Base-by-base conservation (phyloP, 2,329 filamentous ascomycete species). In the Aspergillus sp. region DNA sequence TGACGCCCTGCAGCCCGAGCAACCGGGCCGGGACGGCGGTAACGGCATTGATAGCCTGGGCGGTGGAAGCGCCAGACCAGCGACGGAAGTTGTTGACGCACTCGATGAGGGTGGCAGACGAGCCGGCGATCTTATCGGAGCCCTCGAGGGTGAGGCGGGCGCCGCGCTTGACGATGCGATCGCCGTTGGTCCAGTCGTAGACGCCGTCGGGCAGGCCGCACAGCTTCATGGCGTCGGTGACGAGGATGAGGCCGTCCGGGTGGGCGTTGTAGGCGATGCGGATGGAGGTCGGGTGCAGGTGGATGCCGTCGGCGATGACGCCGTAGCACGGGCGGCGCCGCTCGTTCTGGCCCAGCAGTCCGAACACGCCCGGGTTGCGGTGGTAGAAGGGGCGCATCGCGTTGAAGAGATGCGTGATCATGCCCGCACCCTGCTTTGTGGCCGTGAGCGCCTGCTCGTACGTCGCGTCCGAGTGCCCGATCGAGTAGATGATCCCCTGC, bases 361-460 rank as follows among this genome's bases (percentile, higher is more conserved):
- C 92, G 68, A 96, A 96, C 62, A 96, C 85, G 34, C 91, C 91
- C 0, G 92, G 91, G 71, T 96, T 91, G 53, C 92, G 88, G 77
- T 97, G 91, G 70, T 94, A 89, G 47, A 96, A 83, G 13, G 91
- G 91, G 1, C 86, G 82, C 91, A 96, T 96, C 21, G 91, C 91
- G 69, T 96, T 96, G 82, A 96, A 96, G 1, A 96, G 80, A 66
- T 96, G 91, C 0, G 91, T 96, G 60, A 96, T 88, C 89, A 95
- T 96, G 45, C 83, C 88, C 2, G 89, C 89, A 47, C 91, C 91
- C 5, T 85, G 80, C n/a, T 76, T 78, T 3, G 94, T 82, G 17
- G 89, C 88, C 4, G 77, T 74, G 3, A 87, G 84, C 1, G 89
- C 90, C 67, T 93, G 81, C 71, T 95, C 89, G 67, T 93, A 96